phyloP scores from a whole-genome alignment of 2,329 filamentous ascomycete genomes.

The Phialemoniopsis sp. region DNA sequence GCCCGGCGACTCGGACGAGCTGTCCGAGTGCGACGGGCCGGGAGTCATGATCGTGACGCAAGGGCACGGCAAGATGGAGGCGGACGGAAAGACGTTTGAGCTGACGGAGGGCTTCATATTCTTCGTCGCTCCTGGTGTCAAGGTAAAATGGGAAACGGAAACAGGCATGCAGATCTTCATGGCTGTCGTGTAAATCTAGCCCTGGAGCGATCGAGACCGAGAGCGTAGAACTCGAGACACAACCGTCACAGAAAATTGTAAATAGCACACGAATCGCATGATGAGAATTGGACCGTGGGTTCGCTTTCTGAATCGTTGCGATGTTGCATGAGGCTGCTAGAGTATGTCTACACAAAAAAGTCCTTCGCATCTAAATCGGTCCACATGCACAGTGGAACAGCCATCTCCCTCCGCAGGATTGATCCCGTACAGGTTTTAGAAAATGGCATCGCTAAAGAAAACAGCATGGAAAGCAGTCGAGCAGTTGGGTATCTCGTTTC shows the following conservation, averaged over 20 bases:
- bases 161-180: constrained; percentile 29
- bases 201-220: too few relatives aligned
- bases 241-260: too few relatives aligned
- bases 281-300: too few relatives aligned
- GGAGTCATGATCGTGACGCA: constrained; percentile 59
- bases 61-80: constrained; percentile 53
- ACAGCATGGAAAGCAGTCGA: background rate
- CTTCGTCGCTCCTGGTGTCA: constrained; percentile 56
- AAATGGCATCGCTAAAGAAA: background rate
- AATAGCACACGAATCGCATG: too few relatives aligned
- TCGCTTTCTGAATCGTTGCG: too few relatives aligned
- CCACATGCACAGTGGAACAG: too few relatives aligned
- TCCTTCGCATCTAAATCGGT: too few relatives aligned
- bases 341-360: too few relatives aligned
- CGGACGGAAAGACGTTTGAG: constrained; percentile 45
- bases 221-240: too few relatives aligned
- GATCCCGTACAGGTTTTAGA: background rate
- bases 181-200: constrained; percentile 21
- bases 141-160: constrained; percentile 23
- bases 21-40: constrained; percentile 53
- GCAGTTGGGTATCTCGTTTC: too few relatives aligned
- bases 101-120: constrained; percentile 61
- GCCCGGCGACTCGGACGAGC: constrained; percentile 52
- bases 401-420: background rate
- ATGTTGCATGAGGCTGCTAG: too few relatives aligned